A percentile compares a stretch with the other conserved stretches of the same genome.
phyloP scores from a whole-genome alignment of 306 rosid species.

The Comarum palustre region DNA sequence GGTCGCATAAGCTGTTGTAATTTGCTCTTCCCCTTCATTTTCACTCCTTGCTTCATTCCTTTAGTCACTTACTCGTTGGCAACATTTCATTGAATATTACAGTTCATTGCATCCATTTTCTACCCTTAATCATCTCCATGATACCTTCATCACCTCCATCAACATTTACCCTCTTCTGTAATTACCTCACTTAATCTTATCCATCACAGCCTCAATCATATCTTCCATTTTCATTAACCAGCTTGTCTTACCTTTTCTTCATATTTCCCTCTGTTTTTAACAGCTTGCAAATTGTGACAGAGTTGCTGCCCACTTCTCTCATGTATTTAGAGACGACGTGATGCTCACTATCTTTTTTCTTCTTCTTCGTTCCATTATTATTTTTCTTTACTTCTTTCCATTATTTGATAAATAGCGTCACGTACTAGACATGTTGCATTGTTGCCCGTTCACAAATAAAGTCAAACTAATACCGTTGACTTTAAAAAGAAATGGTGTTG shows the following conservation, averaged over 20 bases:
- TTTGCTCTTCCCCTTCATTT: not conserved
- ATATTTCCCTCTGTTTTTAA: not conserved
- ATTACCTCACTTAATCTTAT: not conserved
- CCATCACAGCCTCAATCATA: not conserved
- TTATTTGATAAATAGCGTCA: not conserved
- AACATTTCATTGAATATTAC: not conserved
- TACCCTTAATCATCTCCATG: not conserved
- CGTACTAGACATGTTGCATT: not conserved
- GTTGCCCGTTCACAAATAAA: not conserved
- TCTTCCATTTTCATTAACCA: not conserved
- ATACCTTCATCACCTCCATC: constrained; percentile 1
- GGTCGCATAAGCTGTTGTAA: not conserved
- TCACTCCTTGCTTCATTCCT: not conserved
- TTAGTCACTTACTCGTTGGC: not conserved
- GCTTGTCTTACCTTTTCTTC: not conserved
- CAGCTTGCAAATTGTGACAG: not conserved
- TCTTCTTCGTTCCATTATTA: too few species aligned
- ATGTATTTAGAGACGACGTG: constrained; percentile 3
- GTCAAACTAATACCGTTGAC: not conserved
- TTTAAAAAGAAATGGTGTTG: too few species aligned
- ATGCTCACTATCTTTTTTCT: not conserved
- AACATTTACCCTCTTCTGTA: not conserved
- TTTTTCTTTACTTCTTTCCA: too few species aligned
- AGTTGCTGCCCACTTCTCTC: not conserved
- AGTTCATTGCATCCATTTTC: not conserved